Conservation (phyloP, 345 rosid species). For the Acer negundo region DNA sequence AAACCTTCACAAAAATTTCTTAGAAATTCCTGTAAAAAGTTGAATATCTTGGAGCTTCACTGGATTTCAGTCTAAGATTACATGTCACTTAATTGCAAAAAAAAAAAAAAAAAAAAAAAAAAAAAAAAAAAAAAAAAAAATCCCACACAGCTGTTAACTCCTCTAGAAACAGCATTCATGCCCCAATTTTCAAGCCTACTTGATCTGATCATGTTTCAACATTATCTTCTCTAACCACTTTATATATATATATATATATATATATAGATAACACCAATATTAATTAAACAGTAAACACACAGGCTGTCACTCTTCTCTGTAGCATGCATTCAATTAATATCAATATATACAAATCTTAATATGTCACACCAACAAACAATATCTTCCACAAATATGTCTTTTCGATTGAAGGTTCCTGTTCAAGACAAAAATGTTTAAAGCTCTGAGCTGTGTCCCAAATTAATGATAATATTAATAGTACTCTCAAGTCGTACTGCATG, state of each 20-base stretch:
- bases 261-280: too few relatives aligned
- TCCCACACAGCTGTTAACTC: background rate
- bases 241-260: background rate
- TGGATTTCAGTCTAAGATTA: conserved; percentile 13
- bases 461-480: too few relatives aligned
- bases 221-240: conserved; percentile 11
- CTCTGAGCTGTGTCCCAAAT: conserved; percentile 32
- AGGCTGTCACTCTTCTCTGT: conserved; percentile 33
- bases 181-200: background rate
- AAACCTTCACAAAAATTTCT: conserved; percentile 19
- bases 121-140: conserved; percentile 3
- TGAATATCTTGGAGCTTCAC: background rate
- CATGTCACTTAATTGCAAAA: conserved; percentile 3
- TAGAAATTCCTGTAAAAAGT: background rate
- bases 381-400: conserved; percentile 19
- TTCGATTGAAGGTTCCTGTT: conserved; percentile 32
- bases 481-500: background rate
- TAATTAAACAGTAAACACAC: background rate
- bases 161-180: background rate
- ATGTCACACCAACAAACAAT: conserved; percentile 7
- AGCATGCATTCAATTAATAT: conserved; percentile 32
- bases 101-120: conserved; percentile 9
- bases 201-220: background rate
- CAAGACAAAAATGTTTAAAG: background rate
- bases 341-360: too few relatives aligned